Evolutionary conservation across 2,329 filamentous ascomycete genomes (phyloP), one percentile per base, ranked within the genome.

Genomic region (Aspergillus floridensis): DNA sequence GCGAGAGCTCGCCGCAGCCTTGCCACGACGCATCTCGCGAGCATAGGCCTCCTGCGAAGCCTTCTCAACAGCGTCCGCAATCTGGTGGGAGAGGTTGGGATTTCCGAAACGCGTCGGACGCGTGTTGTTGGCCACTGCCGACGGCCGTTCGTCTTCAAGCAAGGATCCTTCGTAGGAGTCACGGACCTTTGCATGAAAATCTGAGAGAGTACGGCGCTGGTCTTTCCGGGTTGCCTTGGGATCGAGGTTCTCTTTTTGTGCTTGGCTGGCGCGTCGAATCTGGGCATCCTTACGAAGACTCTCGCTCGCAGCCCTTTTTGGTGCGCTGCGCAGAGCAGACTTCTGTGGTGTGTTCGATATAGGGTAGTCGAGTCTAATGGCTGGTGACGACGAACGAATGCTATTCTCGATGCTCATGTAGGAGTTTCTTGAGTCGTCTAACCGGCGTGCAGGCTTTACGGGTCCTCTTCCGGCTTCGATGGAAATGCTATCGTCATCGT

Each of bases 391-490:
- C 24, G 73, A 76, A 53, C 74, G 72, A 51, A 75, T 68, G 62
- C 75, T 79, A 49, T 81, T 78, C 41, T 80, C 79, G 50, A 81
- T 72, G 63, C 75, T 79, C 68, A 85, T 80, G 44, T 78, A 70
- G 5, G 79, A 77, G 61, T 81, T 78, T 49, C 80, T 79, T 29
- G 82, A 84, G 65, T 83, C 79, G 61, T 84, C 77, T 68, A 71
- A 66, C 59, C 64, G 75, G 65, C 62, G 70, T 60, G 63, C 61
- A 16, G 63, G 63, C 62, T 72, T 78, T 61, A 77, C 77, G 22
- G 75, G 70, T 32, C 81, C 85, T 57, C 86, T 79, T 49, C 82
- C 84, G 32, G 85, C 70, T 67, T 88, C 85, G 58, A 88, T 77
- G 2, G 84, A 86, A 60, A 81, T 75, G 54, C 77, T 79, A 53